phyloP scores from a whole-genome alignment of 2,329 filamentous ascomycete species.

The Penicillium hesseltinei region DNA sequence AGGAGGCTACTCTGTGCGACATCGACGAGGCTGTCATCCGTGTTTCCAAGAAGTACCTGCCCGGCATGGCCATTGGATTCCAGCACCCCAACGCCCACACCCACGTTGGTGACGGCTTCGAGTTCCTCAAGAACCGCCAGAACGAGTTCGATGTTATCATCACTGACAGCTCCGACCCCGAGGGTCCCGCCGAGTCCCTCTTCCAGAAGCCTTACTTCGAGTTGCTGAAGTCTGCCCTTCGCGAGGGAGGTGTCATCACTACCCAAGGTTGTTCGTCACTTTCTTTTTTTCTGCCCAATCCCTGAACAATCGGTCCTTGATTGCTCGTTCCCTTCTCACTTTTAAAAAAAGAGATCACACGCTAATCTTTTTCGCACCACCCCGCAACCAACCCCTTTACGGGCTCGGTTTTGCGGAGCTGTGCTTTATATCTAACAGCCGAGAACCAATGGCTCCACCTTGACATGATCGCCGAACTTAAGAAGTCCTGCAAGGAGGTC shows the following conservation, averaged over 20 bases:
- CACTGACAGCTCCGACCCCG: conserved; percentile 96
- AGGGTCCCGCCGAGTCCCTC: conserved; percentile 90
- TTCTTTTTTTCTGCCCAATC: conserved; percentile 49
- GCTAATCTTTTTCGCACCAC: conserved; percentile 28
- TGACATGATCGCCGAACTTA: conserved; percentile 86
- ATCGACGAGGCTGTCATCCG: conserved; percentile 99
- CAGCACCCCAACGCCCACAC: conserved; percentile 89
- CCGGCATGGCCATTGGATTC: conserved; percentile 89
- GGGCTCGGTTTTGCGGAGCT: conserved; percentile 33
- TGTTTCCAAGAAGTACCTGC: conserved; percentile 96
- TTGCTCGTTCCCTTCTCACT: conserved; percentile 4
- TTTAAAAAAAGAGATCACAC: conserved; percentile 3
- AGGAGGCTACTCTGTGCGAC: conserved; percentile 95
- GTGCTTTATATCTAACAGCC: conserved; percentile 54
- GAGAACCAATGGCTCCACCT: conserved; percentile 99
- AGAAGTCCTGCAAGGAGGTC: conserved; percentile 94
- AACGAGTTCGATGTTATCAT: conserved; percentile 99
- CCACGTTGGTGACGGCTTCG: conserved; percentile 96
- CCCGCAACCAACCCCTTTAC: conserved; percentile 31
- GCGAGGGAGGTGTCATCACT: conserved; percentile 95
- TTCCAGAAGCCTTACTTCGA: conserved; percentile 99
- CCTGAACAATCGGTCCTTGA: conserved; percentile 56
- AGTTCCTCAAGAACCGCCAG: conserved; percentile 96
- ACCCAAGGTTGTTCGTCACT: conserved; percentile 99
- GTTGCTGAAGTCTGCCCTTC: conserved; percentile 83